Base-by-base conservation (phyloP, 2,329 filamentous ascomycete genomes). In the Exutisphaerella laricina region DNA sequence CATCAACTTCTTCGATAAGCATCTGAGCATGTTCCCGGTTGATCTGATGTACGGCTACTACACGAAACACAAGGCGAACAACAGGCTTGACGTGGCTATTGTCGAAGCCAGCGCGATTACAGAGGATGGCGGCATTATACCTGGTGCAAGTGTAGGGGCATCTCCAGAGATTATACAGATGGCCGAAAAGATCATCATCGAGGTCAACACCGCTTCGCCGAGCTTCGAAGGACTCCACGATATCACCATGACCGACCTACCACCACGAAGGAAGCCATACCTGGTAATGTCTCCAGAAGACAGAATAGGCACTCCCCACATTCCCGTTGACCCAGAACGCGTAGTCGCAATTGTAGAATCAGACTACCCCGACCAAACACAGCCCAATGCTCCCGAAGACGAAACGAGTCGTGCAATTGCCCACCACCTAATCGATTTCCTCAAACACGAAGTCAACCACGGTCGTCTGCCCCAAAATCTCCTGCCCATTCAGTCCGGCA, bases 1-100 rank as follows among this genome's bases (percentile, higher is more conserved):
- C 54, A 94, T 94, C 69, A 81, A 90, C 50, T 94, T 94, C 68
- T 94, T 94, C 63, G 88, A 94, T 66, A 94, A 94, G 71, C 88
- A 94, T 70, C 66, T 94, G 61, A 88, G 83, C 67, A 94, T 94
- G 88, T 94, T 94, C 64, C 88, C 88, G 3, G 77, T 82, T 28
- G 88, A 94, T 62, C 71, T 94, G 52, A 84, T 90, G 64, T 92
- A 92, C 63, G 70, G 67, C 37, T 66, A 59, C 58, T 94, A 94
- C 70, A 94, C 88, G 9, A 82, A 87, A 65, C 77, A 94, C 63
- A 83, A 82, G 60, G 75, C 80, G 4, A 76, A 77, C 50, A 85
- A 84, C 60, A 81, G 78, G 39, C 71, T 94, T 21, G 88, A 94
- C 58, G 86, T 94, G 1, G 85, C 82, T 0, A 83, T 94, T 32